Base-by-base conservation (phyloP, 2,329 filamentous ascomycete species). In the Hypoxylon sp. region DNA sequence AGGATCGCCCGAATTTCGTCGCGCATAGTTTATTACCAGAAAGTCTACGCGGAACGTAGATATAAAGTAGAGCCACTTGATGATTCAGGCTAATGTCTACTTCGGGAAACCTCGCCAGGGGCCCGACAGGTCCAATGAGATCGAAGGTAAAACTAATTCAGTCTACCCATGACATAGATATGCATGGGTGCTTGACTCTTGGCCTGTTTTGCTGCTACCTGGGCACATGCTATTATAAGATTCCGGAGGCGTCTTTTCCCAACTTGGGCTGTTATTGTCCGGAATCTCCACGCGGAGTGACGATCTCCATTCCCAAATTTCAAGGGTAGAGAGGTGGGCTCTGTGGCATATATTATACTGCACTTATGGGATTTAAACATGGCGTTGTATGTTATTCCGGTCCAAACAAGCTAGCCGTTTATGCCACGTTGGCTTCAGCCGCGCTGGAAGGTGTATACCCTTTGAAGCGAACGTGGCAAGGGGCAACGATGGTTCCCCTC, bases 71-170 rank as follows among this genome's bases (percentile, higher is more conserved):
- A 53, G 38, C 32, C 30, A 30, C 41, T 55, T 60, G 25, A 21
- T 56, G n/a, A 69, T 69, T 69, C 63, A 69, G 67, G 57, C 67
- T 69, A 69, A 69, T 69, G 43, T 64, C 7, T 30, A 56, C 56
- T 51, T 57, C 67, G 63, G 67, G 57, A 69, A 62, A 55, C 63
- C 36, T 66, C 45, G 68, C 60, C 51, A 71, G 63, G 60, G 30
- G 19, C 50, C 65, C 66, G 63, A 45, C 13, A 38, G 50, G 48
- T 34, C 73, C 74, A 75, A 75, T 75, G 67, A 74, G 14, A 48
- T 65, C n/a, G 23, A 34, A 52, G 65, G 63, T 64, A 74, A 72
- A 66, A 75, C 69, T 75, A 73, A 74, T 71, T 64, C 59, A 46
- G 52, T 62, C 55, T 55, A 57, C 51, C 55, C 28, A 58, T 69